Percentiles rank a stretch among this genome's conserved stretches.
Evolutionary conservation across 257 asterid species (phyloP).

Genomic region (Forsythia viridissima): DNA sequence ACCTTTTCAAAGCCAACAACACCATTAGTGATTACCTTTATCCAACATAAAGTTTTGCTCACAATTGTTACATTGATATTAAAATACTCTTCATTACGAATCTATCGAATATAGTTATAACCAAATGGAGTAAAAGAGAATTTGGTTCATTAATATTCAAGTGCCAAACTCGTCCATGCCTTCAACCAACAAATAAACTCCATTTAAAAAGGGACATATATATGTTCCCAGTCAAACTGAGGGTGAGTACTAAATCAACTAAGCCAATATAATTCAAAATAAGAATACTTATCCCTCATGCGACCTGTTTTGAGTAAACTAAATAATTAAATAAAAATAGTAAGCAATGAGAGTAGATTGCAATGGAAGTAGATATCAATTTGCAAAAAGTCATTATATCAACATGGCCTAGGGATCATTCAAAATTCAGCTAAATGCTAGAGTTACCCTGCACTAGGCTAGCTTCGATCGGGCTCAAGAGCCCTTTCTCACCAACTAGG

Average conservation of each 20-base stretch:
- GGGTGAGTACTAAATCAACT: constrained; percentile 10
- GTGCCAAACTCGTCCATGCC: neutral
- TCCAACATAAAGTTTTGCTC: neutral
- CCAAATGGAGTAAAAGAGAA: neutral
- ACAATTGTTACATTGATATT: neutral
- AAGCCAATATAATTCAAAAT: neutral
- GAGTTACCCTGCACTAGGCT: neutral
- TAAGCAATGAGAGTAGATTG: neutral
- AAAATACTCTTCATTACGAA: neutral
- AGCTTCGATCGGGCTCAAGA: neutral
- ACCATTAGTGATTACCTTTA: neutral
- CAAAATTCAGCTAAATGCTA: neutral
- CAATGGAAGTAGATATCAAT: neutral
- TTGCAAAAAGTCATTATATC: neutral
- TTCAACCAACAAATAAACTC: neutral
- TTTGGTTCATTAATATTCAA: neutral
- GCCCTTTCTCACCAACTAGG: too few species aligned
- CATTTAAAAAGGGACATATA: neutral
- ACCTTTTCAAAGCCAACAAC: constrained; percentile 1
- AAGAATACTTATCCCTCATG: neutral
- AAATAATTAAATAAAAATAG: neutral
- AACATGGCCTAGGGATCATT: neutral
- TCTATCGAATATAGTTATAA: neutral
- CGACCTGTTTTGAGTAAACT: neutral
- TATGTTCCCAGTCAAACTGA: neutral